Base-by-base conservation (phyloP, 1,284 basidiomycete species). In the Sanghuangporus sanghuang region DNA sequence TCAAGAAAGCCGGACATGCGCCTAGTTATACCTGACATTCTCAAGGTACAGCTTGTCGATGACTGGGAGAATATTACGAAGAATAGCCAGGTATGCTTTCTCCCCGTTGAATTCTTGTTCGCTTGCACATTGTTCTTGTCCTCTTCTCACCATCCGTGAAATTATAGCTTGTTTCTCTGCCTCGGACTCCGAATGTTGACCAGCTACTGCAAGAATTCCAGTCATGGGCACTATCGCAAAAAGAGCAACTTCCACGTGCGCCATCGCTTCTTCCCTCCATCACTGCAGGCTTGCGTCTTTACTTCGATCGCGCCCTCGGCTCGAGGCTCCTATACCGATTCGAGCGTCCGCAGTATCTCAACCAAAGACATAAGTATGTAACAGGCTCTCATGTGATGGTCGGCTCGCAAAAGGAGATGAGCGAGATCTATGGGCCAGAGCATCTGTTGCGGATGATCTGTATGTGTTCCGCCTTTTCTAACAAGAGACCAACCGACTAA, bases 11-110 rank as follows among this genome's bases (percentile, higher is more conserved):
- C 93, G 3, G 96, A 98, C 71, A 89, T 99, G 81, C 95, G 93
- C 75, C 82, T 99, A 55, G 84, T 81, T 61, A 88, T 98, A 12
- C 97, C 96, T 0, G 96, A 98, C 69, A 75, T 84, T 14, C 82
- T 99, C 67, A 98, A 98, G 75, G 81, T 90, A 38, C 83, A 92
- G 64, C 81, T 99, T 14, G 96, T 99, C 0, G 96, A 99, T 71
- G 97, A 99, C 71, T 99, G 96, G 96, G 96, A 99, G 77, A 87
- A 90, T 16, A 87, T 99, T 49, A 99, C 96, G 60, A 98, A 98
- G 79, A 93, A 96, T 72, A 89, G 87, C 71, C 91, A 93, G 83
- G 94, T 90, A 57, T 52, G 78, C 57, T 35, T 56, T 48, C 50
- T 58, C 46, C n/a, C 32, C 35, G 36, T 9, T 49, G 53, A 9